Evolutionary conservation across 2,329 filamentous ascomycete species (phyloP).

Genomic region (Hypocrella siamensis): DNA sequence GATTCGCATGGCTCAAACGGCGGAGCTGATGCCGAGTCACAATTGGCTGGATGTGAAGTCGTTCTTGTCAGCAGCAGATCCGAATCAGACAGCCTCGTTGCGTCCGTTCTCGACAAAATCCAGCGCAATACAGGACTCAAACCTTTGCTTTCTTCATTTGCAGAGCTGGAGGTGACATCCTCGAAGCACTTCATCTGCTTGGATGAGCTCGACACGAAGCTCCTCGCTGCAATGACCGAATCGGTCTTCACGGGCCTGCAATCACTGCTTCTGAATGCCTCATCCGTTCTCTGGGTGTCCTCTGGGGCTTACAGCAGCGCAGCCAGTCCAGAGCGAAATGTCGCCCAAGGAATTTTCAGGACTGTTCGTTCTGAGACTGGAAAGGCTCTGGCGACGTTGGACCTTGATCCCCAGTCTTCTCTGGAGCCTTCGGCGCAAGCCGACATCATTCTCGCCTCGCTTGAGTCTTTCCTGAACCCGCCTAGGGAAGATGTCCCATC

Average conservation of each 20-base stretch:
- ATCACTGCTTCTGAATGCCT: slow-evolving; percentile 16
- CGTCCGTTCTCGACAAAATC: slow-evolving; percentile 4
- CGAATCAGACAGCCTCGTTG: slow-evolving; percentile 6
- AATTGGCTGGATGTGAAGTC: slow-evolving; percentile 6
- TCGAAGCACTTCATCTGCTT: slow-evolving; percentile 21
- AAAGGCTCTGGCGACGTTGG: slow-evolving; percentile 27
- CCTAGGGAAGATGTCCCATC: slow-evolving; percentile 7
- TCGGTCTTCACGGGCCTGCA: slow-evolving; percentile 22
- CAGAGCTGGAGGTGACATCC: slow-evolving; percentile 4
- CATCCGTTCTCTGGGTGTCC: slow-evolving; percentile 24
- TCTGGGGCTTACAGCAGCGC: slow-evolving; percentile 21
- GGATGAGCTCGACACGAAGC: slow-evolving; percentile 25
- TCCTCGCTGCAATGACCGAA: slow-evolving; percentile 23
- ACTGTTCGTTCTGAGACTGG: slow-evolving; percentile 30
- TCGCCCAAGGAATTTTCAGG: slow-evolving; percentile 28
- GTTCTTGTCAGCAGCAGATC: slow-evolving; percentile 11
- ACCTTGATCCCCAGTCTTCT: slow-evolving; percentile 21
- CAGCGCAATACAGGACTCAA: slow-evolving; percentile 5
- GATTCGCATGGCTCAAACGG: too few species aligned
- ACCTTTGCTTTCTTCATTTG: slow-evolving; percentile 8
- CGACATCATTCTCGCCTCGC: slow-evolving; percentile 14
- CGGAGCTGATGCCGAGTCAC: too few species aligned
- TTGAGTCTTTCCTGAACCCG: slow-evolving; percentile 7
- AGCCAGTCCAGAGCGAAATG: slow-evolving; percentile 22
- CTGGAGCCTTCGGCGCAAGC: slow-evolving; percentile 8